Evolutionary conservation across 768 basidiomycete genomes (phyloP).

Genomic region (Boletus reticulatus): DNA sequence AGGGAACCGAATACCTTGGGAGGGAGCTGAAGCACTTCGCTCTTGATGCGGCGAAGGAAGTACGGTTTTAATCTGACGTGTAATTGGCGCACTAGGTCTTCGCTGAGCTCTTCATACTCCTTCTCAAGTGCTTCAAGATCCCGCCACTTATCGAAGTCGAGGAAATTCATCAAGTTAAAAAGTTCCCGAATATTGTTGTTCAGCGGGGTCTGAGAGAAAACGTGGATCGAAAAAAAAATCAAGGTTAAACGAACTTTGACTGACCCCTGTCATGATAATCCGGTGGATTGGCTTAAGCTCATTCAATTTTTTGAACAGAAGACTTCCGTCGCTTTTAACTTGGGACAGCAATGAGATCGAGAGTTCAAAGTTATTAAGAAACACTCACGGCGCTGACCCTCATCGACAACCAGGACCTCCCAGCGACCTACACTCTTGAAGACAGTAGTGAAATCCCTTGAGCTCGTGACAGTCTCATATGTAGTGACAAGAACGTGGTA

Average conservation of each 20-base stretch:
- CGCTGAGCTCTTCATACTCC: conserved; percentile 73
- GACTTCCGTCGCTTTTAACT: conserved; percentile 79
- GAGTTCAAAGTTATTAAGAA: not conserved
- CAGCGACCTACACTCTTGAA: conserved; percentile 86
- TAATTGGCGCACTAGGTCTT: conserved; percentile 76
- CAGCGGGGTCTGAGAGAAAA: conserved; percentile 66
- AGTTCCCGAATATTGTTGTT: conserved; percentile 97
- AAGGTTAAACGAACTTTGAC: conserved; percentile 15
- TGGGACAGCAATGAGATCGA: conserved; percentile 29
- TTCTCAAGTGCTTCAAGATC: conserved; percentile 73
- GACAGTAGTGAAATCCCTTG: conserved; percentile 65
- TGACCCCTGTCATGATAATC: conserved; percentile 85
- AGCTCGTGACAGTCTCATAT: conserved; percentile 77
- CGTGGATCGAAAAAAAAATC: not conserved
- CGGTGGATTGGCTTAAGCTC: conserved; percentile 77
- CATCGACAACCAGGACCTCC: conserved; percentile 93
- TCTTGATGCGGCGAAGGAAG: conserved; percentile 91
- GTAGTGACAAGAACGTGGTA: conserved; percentile 93
- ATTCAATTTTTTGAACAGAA: conserved; percentile 80
- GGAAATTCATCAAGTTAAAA: conserved; percentile 96
- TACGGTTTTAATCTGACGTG: conserved; percentile 82
- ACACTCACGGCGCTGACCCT: conserved; percentile 82
- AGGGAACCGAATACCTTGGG: conserved; percentile 60
- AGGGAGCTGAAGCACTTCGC: conserved; percentile 88
- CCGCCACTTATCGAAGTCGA: conserved; percentile 73